Evolutionary conservation across 2,329 filamentous ascomycete species (phyloP), one percentile per base, ranked within the genome.

Genomic region (Botrytis porri): DNA sequence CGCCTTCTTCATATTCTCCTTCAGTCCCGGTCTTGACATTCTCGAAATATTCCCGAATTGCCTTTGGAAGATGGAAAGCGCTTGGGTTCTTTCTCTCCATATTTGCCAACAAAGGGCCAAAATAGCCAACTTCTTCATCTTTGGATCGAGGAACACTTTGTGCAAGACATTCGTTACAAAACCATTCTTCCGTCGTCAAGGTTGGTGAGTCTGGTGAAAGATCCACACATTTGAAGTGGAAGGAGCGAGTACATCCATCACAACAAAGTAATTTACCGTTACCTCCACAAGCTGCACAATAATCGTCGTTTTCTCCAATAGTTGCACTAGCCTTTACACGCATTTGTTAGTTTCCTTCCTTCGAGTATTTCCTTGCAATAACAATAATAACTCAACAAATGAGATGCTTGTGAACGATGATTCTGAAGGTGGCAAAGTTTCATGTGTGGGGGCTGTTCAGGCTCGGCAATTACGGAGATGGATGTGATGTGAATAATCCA

Each of bases 191-290:
- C n/a, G 70, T 92, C 73, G 91, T 90, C 73, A 91, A 85, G 74
- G 88, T 87, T 72, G 90, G 86, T 54, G 78, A 75, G 39, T 75
- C 75, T 77, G 94, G 85, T 57, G 93, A 92, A 75, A 95, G 94
- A 82, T 97, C 92, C 77, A 96, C 89, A 81, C 96, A 98, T 74
- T 89, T 87, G 81, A 96, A 94, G 83, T 98, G 96, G 83, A 97
- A 98, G 9, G 95, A 93, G 77, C 93, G 90, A 74, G 91, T 89
- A 83, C 96, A 99, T 75, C 92, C 93, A 84, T 98, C 96, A 82
- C 96, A 99, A 83, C 95, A 98, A 76, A 98, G 87, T 75, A 99
- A 88, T 77, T 94, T 90, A 73, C 95, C 95, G 77, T 89, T 92
- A 76, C 92, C 92, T 79, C 91, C 89, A 83, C 96, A 99, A 63